Base-by-base conservation (phyloP, 1,284 basidiomycete species). In the Peniophora sp. region DNA sequence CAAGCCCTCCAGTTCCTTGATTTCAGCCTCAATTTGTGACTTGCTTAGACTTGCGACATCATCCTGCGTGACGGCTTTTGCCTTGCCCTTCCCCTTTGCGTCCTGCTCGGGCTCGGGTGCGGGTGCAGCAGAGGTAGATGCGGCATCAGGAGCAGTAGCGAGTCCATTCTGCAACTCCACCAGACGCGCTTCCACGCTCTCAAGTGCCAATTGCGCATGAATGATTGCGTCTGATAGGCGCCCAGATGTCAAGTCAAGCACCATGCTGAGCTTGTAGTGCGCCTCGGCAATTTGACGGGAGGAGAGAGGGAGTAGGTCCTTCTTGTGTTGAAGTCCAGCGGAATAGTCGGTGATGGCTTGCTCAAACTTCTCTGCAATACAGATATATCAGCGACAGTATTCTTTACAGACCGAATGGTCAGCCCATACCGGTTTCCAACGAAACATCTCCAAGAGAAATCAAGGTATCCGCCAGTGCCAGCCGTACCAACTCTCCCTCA, bases 261-360 rank as follows among this genome's bases (percentile, higher is more conserved):
- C 91, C 59, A 93, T 90, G 60, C 86, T 89, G 54, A 95, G 76
- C 63, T 93, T 92, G 64, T 92, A 95, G 64, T 94, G 91, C 2
- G 85, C 88, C 63, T 91, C 88, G 0, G 92, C 91, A 58, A 95
- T 83, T 58, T 92, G 86, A 45, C 92, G 83, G 9, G 91, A 92
- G 11, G 86, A 88, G 10, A 74, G 63, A 0, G 92, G 88, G 3
- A 94, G 78, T 20, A 93, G 72, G 11, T 77, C 70, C 23, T 68
- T 64, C 64, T 94, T 91, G 62, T 93, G 76, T 5, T 70, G 64
- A 11, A 93, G 77, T 0, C 85, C 88, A 0, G 80, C 75, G 47
- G 79, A 78, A 61, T 92, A 95, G 65, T 96, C 92, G 18, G 76
- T 74, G 50, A 92, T 88, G 0, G 92, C 92, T 65, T 94, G 88